Evolutionary conservation across 345 rosid genomes (phyloP), one percentile per base, ranked within the genome.

Genomic region (Eucalyptus camaldulensis): DNA sequence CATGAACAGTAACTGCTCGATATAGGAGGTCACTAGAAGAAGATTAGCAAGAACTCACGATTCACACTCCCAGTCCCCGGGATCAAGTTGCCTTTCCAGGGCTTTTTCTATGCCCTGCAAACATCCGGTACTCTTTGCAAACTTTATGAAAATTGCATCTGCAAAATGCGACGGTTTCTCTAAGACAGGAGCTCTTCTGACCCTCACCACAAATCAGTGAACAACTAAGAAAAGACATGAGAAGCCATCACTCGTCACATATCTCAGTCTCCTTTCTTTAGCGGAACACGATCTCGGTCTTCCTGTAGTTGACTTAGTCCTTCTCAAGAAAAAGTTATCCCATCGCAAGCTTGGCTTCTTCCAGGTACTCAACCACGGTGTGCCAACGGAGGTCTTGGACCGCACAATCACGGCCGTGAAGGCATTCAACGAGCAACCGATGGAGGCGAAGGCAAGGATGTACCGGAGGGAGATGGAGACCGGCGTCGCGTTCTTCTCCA

Each of bases 51-150:
- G 29, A 72, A 94, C 99, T 95, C 91, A 97, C 99, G 99, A 97
- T 88, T 94, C 93, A 87, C 99, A 95, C 90, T 97, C 97, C 99
- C 99, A 96, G 86, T 97, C 99, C 89, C 99, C 99, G 3, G 98
- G 98, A 94, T 95, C 95, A 90, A 97, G 95, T 50, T 94, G 95
- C 88, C 98, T 94, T 90, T 91, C 92, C 47, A 94, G 93, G 90
- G 99, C 98, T 83, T 94, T 96, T 87, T 95, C 98, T 88, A 91
- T 92, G 93, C 98, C 94, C 87, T 91, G 94, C 87, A 94, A 91
- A 90, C 99, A 97, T 91, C 91, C 94, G 25, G 98, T 96, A 88
- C 96, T 96, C 94, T 93, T 96, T 17, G 97, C 94, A 89, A 96
- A 97, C 91, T 96, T 96, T 89, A 96, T 88, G 93, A 96, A 95